Percentiles rank a stretch among this genome's conserved stretches.
These are phyloP conservation scores for Paraurostyla sp. DNA, from an alignment of 73 alveolate species.

Conservation along the genomic window DNA sequence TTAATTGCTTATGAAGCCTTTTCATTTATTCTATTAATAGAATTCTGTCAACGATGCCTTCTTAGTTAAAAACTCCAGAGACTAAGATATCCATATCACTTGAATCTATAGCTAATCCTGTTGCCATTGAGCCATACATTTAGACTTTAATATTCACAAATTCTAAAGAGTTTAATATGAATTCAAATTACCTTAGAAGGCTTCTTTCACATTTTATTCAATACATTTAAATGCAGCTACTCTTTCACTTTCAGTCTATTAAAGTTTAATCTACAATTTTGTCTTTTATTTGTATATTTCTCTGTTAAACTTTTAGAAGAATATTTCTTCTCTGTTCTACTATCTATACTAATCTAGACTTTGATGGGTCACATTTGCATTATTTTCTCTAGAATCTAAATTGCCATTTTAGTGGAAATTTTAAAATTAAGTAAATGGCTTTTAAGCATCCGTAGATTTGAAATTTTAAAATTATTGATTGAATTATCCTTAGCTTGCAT, in stretches of 20 bases:
- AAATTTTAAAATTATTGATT: no score
- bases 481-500: no score
- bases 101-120: constrained; percentile 59
- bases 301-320: constrained; percentile 29
- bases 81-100: constrained; percentile 61
- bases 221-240: background rate
- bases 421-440: no score
- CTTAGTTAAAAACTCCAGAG: constrained; percentile 32
- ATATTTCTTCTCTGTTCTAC: constrained; percentile 8
- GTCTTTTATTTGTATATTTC: constrained; percentile 36
- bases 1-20: background rate
- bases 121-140: constrained; percentile 66
- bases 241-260: constrained; percentile 33
- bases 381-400: no score
- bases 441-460: no score
- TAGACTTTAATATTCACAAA: constrained; percentile 11
- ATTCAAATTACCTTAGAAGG: constrained; percentile 7
- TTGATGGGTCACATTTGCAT: constrained; percentile 7
- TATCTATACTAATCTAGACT: constrained; percentile 3
- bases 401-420: background rate
- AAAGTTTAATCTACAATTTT: background rate
- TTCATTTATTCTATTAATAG: constrained; percentile 26
- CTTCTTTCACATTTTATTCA: constrained; percentile 4
- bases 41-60: background rate
- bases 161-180: background rate